phyloP scores from a whole-genome alignment of 2,329 filamentous ascomycete species.

The Fusarium lyarnte region DNA sequence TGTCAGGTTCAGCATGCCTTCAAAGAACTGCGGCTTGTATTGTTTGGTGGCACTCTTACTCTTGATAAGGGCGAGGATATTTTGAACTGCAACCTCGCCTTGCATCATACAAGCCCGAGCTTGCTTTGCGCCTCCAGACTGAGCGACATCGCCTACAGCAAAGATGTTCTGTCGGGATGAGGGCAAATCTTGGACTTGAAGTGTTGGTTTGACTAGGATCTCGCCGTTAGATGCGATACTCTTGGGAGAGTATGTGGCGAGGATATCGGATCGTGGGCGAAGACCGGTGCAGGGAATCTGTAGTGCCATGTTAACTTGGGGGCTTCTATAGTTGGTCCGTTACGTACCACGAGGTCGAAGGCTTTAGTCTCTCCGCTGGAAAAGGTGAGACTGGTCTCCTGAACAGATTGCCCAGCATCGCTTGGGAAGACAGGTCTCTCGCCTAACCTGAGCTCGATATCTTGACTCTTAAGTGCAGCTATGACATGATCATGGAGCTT shows the following conservation, averaged over 20 bases:
- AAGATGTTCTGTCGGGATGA: not conserved
- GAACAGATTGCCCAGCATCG: not conserved
- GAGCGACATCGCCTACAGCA: constrained; percentile 15
- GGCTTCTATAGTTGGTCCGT: fast-evolving
- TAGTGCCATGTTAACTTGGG: fast-evolving
- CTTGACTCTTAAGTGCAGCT: not conserved
- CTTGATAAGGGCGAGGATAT: constrained; percentile 14
- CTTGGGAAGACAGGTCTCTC: not conserved
- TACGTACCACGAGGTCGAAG: constrained; percentile 23
- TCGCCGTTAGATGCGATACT: constrained; percentile 13
- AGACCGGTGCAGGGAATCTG: constrained; percentile 33
- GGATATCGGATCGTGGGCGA: constrained; percentile 7
- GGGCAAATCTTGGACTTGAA: not conserved
- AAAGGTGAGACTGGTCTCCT: not conserved
- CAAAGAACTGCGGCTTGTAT: constrained; percentile 13
- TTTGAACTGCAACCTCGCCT: not conserved
- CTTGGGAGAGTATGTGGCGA: not conserved
- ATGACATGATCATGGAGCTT: constrained; percentile 8
- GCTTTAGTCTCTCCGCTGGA: not conserved
- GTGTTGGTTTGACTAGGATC: constrained; percentile 10
- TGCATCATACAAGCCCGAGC: constrained; percentile 24
- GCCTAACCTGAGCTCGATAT: not conserved
- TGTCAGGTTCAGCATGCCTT: constrained; percentile 9
- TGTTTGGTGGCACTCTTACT: fast-evolving
- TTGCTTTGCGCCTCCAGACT: constrained; percentile 24